Percentiles rank a stretch among this genome's conserved stretches.
phyloP scores from a whole-genome alignment of 306 rosid genomes.

The Quercus bicolor region DNA sequence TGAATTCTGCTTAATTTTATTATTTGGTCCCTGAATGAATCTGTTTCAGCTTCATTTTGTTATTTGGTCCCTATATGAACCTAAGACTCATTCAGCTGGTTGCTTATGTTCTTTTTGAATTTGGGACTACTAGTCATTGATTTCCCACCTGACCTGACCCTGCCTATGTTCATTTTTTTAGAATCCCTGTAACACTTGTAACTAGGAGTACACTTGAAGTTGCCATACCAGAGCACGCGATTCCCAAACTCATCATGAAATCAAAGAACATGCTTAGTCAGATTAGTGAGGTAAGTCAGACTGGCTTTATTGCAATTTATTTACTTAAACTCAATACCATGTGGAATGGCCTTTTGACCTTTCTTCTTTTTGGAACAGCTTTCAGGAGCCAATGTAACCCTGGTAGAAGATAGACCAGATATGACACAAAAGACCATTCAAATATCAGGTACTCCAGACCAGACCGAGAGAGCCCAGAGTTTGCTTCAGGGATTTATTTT shows the following conservation, averaged over 20 bases:
- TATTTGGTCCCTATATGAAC: not conserved
- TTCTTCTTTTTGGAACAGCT: constrained; percentile 48
- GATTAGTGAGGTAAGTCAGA: constrained; percentile 81
- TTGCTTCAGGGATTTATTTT: constrained; percentile 94
- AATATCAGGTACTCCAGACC: constrained; percentile 94
- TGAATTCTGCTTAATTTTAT: constrained; percentile 9
- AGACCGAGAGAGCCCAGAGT: constrained; percentile 98
- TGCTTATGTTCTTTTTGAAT: not conserved
- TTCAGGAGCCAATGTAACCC: constrained; percentile 90
- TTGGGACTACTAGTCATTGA: not conserved
- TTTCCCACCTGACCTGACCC: not conserved
- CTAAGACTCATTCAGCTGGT: not conserved
- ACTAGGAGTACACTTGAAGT: constrained; percentile 96
- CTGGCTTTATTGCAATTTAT: constrained; percentile 15
- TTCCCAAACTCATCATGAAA: constrained; percentile 80
- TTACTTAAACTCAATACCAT: not conserved
- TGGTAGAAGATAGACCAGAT: constrained; percentile 85
- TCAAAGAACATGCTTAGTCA: constrained; percentile 92
- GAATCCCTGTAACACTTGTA: constrained; percentile 83
- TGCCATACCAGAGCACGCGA: constrained; percentile 85
- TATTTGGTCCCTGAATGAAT: not conserved
- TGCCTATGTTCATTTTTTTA: constrained; percentile 14
- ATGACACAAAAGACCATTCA: constrained; percentile 70
- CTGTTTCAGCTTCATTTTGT: not conserved
- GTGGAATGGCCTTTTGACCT: constrained; percentile 5